Evolutionary conservation across 495 filamentous ascomycete species (phyloP), one percentile per base, ranked within the genome.

Genomic region (Penicillium macrosclerotiorum): DNA sequence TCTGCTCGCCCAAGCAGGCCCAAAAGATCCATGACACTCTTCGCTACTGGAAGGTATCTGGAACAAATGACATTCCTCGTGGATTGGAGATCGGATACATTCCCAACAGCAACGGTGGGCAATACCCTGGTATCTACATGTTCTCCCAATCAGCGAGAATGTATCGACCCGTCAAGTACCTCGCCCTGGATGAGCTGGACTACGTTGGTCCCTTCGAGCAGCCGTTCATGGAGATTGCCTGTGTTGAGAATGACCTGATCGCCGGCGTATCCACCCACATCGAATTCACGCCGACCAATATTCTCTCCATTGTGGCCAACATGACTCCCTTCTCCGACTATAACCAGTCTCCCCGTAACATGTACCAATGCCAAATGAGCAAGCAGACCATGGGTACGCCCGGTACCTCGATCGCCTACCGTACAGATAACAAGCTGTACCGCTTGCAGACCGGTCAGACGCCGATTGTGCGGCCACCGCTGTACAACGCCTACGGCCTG

Each of bases 291-390:
- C 93, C 93, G 9, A 97, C 92, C 41, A 94, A 96, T 62, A 96
- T 98, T 46, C 82, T 98, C 40, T 96, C 92, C 14, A 98, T 98
- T 52, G 75, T 98, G 35, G 93, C 93, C 51, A 98, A 97, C 72
- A 92, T 95, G 87, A 98, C 93, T 2, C 93, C 93, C 9, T 98
- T 97, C 71, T 96, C 93, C 49, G 89, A 98, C 64, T 95, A 95
- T 75, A 98, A 98, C 71, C 93, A 98, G 66, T 96, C 92, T 22
- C 93, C 93, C 9, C 79, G 93, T 75, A 98, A 98, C 68, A 97
- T 98, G 93, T 98, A 98, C 69, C 93, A 97, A 67, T 95, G 92
- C 68, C 93, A 98, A 73, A 98, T 98, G 93, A 89, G 90, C 66
- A 98, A 98, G 67, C 93, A 98, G 72, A 85, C 92, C 2, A 98